Base-by-base conservation (phyloP, 306 rosid genomes). In the Glycyrrhiza uralensis region DNA sequence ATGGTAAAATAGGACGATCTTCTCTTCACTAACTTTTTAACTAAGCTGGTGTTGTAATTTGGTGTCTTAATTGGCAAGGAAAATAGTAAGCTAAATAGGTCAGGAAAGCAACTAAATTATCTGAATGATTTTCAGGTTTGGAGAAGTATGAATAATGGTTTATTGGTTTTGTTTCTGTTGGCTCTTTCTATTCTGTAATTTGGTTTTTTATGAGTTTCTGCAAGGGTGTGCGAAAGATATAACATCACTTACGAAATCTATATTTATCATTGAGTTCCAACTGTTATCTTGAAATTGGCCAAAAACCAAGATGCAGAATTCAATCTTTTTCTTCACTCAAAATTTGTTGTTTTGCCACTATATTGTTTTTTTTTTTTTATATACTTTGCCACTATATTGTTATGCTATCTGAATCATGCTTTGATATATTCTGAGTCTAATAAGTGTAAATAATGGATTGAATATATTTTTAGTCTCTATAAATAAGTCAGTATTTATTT, bases 11-110 rank as follows among this genome's bases (percentile, higher is more conserved):
- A 20, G 36, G 17, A 57, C 3, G 15, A 46, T 32, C 75, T n/a
- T 23, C 45, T 77, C n/a, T 81, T 52, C 63, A 46, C 64, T 77
- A 32, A 17, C 59, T 44, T 56, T 82, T 69, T 62, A 20, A 74
- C 84, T 75, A 49, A 52, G 66, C 29, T 81, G 72, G 19, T 36
- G 12, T 56, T 59, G 59, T 71, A 65, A 64, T 79, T 77, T 56
- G 36, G 17, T 66, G 77, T 68, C 73, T 82, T 78, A 72, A 66
- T 62, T 49, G 69, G 20, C 64, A 71, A 56, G 75, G 71, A 72
- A n/a, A n/a, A 17, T 38, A 54, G 32, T 63, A 66, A 66, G 64
- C 47, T 63, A 46, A 42, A 46, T 72, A 63, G 17, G 58, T 71
- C 44, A 71, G 64, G 74, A 74, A 46, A 58, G 70, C 17, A 55